Conservation (phyloP, 768 basidiomycete species). For the Lentinula detonsa region DNA sequence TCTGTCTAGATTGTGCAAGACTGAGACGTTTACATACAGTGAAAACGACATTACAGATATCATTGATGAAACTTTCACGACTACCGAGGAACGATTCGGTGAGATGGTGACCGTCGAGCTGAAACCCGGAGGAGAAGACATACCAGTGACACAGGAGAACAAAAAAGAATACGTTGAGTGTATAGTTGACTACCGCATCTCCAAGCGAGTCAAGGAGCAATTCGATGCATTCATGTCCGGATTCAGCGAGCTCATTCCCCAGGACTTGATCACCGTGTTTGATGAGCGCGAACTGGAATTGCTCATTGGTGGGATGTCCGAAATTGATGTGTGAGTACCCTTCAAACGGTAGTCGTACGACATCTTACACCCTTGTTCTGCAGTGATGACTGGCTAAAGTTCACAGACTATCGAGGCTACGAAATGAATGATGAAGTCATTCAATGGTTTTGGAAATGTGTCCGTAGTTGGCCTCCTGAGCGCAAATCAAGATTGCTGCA, state of each 20-base stretch:
- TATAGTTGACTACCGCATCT: slow-evolving; percentile 96
- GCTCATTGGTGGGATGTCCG: slow-evolving; percentile 98
- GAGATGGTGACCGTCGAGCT: slow-evolving; percentile 97
- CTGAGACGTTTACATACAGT: slow-evolving; percentile 32
- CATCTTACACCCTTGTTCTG: background rate
- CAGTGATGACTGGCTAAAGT: slow-evolving; percentile 98
- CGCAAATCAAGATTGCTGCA: slow-evolving; percentile 94
- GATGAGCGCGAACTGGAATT: slow-evolving; percentile 97
- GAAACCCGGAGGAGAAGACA: slow-evolving; percentile 79
- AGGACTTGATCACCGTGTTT: slow-evolving; percentile 96
- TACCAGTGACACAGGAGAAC: slow-evolving; percentile 92
- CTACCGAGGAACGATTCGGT: slow-evolving; percentile 95
- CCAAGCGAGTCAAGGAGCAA: slow-evolving; percentile 95
- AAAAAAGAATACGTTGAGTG: slow-evolving; percentile 97
- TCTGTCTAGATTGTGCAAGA: slow-evolving; percentile 5
- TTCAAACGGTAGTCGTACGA: background rate
- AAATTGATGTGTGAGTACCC: slow-evolving; percentile 90
- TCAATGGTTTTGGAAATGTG: slow-evolving; percentile 99
- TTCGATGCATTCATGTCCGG: slow-evolving; percentile 99
- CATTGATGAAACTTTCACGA: slow-evolving; percentile 97
- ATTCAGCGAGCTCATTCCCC: slow-evolving; percentile 98
- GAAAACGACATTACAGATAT: slow-evolving; percentile 98
- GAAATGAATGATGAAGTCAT: slow-evolving; percentile 94
- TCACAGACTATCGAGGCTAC: slow-evolving; percentile 97
- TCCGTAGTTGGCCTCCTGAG: slow-evolving; percentile 96